A percentile compares a stretch with the other conserved stretches of the same genome.
Conservation (phyloP, 2,329 filamentous ascomycete species). For the Chaetothyriales sp. region DNA sequence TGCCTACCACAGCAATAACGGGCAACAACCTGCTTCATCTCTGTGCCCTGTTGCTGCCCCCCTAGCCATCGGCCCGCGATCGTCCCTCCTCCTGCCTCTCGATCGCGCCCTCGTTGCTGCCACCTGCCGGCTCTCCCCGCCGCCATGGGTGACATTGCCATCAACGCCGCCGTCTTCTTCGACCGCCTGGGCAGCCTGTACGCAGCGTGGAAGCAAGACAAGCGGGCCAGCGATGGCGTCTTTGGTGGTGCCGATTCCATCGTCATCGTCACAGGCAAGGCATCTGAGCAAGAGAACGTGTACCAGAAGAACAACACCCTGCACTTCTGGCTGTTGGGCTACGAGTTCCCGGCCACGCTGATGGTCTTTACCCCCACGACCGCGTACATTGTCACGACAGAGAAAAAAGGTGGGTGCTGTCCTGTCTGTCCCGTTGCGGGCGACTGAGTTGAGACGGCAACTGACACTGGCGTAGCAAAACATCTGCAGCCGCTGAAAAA, state of each 20-base stretch:
- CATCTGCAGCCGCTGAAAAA: constrained; percentile 85
- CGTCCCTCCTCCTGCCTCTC: no score
- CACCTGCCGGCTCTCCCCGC: not conserved
- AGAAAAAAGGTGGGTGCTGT: constrained; percentile 66
- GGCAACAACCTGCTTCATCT: no score
- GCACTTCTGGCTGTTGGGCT: constrained; percentile 95
- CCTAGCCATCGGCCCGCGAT: no score
- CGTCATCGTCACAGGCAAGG: constrained; percentile 85
- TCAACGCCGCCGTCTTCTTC: constrained; percentile 87
- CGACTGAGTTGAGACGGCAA: not conserved
- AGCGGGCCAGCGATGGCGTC: constrained; percentile 57
- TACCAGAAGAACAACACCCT: constrained; percentile 75
- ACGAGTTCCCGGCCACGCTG: constrained; percentile 93
- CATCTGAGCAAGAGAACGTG: constrained; percentile 59
- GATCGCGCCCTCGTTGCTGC: not conserved
- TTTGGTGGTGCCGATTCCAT: constrained; percentile 82
- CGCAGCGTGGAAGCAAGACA: constrained; percentile 90
- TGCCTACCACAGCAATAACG: no score
- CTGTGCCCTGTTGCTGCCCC: not conserved
- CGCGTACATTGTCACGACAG: constrained; percentile 84
- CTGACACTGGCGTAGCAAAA: constrained; percentile 49
- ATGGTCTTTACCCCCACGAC: constrained; percentile 81
- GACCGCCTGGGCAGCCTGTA: constrained; percentile 78
- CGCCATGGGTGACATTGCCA: constrained; percentile 64
- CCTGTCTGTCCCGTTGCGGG: not conserved